phyloP scores from a whole-genome alignment of 163 green algal species.

The Volvox carteri region DNA sequence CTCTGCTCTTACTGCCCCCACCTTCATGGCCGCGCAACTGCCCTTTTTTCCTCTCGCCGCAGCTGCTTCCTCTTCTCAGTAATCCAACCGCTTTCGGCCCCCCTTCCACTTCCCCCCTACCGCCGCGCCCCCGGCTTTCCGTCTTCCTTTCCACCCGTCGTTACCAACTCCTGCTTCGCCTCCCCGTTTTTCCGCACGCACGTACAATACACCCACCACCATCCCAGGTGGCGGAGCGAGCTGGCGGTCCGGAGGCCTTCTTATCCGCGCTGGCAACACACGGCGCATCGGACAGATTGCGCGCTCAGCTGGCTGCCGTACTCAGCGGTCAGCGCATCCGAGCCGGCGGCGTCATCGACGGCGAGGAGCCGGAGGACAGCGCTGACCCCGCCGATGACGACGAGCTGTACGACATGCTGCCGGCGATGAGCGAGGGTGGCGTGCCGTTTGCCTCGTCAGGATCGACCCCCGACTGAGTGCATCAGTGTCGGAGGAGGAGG shows the following conservation, averaged over 20 bases:
- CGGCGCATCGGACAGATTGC: slow-evolving; percentile 19
- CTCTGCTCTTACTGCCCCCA: too few relatives aligned
- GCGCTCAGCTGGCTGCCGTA: slow-evolving; percentile 34
- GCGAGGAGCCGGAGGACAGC: slow-evolving; percentile 41
- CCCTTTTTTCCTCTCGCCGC: too few relatives aligned
- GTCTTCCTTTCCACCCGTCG: too few relatives aligned
- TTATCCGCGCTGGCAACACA: slow-evolving; percentile 16
- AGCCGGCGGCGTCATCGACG: slow-evolving; percentile 5
- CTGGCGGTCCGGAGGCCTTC: slow-evolving; percentile 5
- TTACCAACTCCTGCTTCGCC: too few relatives aligned
- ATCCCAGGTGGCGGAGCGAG: slow-evolving; percentile 17
- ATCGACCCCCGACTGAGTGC: slow-evolving; percentile 36
- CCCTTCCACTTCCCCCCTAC: too few relatives aligned
- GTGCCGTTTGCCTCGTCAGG: slow-evolving; percentile 27
- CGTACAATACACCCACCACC: neutral
- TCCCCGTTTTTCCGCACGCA: neutral
- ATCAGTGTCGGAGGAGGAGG: neutral
- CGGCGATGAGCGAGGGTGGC: slow-evolving; percentile 29
- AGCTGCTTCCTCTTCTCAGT: too few relatives aligned
- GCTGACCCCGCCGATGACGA: slow-evolving; percentile 37
- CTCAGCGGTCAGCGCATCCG: slow-evolving; percentile 3
- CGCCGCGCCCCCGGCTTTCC: too few relatives aligned
- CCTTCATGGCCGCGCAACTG: too few relatives aligned
- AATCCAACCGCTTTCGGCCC: too few relatives aligned
- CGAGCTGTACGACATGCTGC: slow-evolving; percentile 43